Base-by-base conservation (phyloP, 306 rosid genomes). In the Ochetophila trinervis region DNA sequence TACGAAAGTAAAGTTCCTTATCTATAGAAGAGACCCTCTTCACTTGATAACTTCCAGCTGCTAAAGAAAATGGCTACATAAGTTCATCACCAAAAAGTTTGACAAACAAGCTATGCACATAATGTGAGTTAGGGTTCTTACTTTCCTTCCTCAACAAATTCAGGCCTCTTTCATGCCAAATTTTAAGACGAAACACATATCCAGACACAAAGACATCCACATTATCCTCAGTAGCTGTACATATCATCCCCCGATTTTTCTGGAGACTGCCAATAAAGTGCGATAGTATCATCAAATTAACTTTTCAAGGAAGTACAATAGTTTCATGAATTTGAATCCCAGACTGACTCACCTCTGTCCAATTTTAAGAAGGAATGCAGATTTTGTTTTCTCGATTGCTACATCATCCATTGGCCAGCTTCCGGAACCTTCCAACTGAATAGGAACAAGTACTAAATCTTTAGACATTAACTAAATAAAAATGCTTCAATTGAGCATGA, bases 391-490 rank as follows among this genome's bases (percentile, higher is more conserved):
- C 68, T 90, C 97, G 63, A 93, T 82, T 0, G 99, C 95, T 6
- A 75, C 69, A 63, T 89, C 99, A 86, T 93, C 96, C 87, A 83
- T 84, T 61, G 99, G 97, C 99, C 99, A 93, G 79, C 86, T 87
- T 67, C 97, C 99, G 56, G 99, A 93, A 69, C 99, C 97, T 83
- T 93, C 97, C 75, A 93, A 74, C 99, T 93, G 79, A 57, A 68
- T 54, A 23, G 60, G 53, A 67, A 32, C 18, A 58, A 82, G 69
- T 13, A 49, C 30, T n/a, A 67, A 72, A 22, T 74, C 60, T 57
- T 49, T 53, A 72, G 63, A 68, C 77, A 58, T 55, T 78, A 67
- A 64, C 65, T 45, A 18, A 40, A 64, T 65, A 20, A 20, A 1
- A 40, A 10, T 10, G 45, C 12, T 16, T 32, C 37, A 66, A 15